Evolutionary conservation across 2,329 filamentous ascomycete species (phyloP).

Genomic region (Teratosphaeria viscida): DNA sequence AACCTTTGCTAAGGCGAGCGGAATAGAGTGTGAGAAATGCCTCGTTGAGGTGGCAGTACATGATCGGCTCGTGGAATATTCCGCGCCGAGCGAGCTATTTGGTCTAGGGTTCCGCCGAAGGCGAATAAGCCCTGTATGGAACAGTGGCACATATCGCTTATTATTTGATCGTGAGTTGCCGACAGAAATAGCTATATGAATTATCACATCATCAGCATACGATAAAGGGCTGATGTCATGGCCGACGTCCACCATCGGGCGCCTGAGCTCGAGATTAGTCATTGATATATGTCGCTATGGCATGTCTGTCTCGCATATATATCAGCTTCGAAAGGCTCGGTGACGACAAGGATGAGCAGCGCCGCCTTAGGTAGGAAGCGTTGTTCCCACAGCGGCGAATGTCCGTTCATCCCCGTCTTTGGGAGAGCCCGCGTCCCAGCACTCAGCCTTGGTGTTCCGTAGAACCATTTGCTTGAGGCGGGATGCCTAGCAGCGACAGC

Average conservation of each 20-base stretch:
- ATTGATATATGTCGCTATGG: background rate
- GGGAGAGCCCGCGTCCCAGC: background rate
- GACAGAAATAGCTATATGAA: too few species aligned
- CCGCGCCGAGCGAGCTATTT: background rate
- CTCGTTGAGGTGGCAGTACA: background rate
- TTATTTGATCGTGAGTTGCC: too few species aligned
- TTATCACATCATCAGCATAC: background rate
- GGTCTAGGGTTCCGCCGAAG: background rate
- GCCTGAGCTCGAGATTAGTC: background rate
- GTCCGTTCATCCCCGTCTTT: background rate
- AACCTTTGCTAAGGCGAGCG: background rate
- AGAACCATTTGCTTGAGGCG: background rate
- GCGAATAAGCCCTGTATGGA: background rate
- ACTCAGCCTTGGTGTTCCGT: background rate
- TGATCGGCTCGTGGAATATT: background rate
- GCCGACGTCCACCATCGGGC: too few species aligned
- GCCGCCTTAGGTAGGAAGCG: too few species aligned
- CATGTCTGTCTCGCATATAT: background rate
- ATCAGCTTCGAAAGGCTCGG: background rate
- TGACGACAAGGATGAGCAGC: background rate
- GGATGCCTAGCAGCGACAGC: background rate
- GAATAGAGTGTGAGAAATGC: background rate
- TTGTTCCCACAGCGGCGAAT: too few species aligned
- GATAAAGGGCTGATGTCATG: background rate
- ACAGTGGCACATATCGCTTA: too few species aligned